phyloP scores from a whole-genome alignment of 352 stramenopile species.

The Pythium utonaiense region DNA sequence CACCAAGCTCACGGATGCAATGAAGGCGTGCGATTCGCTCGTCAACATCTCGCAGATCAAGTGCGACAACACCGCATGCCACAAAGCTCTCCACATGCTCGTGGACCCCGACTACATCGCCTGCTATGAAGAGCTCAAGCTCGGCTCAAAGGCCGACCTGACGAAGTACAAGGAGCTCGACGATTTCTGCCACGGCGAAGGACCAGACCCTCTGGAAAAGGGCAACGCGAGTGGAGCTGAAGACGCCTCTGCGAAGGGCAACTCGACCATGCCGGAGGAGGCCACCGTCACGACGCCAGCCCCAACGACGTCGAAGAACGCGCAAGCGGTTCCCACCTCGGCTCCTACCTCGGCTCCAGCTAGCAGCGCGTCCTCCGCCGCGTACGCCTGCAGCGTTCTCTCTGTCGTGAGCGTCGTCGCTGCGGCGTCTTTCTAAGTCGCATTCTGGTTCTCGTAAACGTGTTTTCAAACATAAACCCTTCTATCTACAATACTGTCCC shows the following conservation, averaged over 20 bases:
- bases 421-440: background rate
- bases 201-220: conserved; percentile 30
- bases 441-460: no score
- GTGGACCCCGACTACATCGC: conserved; percentile 30
- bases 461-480: no score
- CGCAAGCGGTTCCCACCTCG: background rate
- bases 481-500: no score
- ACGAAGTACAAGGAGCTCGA: conserved; percentile 39
- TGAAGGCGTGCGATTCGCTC: conserved; percentile 34
- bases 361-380: background rate
- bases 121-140: conserved; percentile 37
- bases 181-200: conserved; percentile 43
- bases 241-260: background rate
- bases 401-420: background rate
- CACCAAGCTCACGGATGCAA: conserved; percentile 21
- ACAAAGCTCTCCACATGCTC: conserved; percentile 38
- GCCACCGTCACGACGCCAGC: background rate
- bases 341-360: background rate
- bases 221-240: background rate
- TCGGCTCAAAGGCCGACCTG: conserved; percentile 32
- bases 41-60: conserved; percentile 44
- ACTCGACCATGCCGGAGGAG: conserved; percentile 1
- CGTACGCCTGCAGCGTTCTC: background rate
- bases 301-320: background rate
- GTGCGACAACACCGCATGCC: conserved; percentile 32